These are phyloP conservation scores for Fusarium burgessii DNA, from an alignment of 2,329 filamentous ascomycete genomes.

Conservation along the genomic window DNA sequence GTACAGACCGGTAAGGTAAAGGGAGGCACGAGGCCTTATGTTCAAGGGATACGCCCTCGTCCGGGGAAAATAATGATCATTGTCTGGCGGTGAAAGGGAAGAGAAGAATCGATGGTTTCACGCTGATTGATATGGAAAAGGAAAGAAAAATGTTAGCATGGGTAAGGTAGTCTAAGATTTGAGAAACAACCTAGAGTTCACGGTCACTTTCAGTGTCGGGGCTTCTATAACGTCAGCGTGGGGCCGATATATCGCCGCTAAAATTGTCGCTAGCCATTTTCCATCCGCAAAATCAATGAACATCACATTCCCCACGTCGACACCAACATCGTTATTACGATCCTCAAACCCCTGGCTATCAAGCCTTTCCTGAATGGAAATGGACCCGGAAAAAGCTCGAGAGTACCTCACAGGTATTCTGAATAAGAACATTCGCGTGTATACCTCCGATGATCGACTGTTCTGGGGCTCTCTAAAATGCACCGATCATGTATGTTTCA, in stretches of 20 bases:
- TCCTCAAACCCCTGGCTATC: not conserved
- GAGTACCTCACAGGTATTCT: constrained; percentile 74
- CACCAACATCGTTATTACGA: not conserved
- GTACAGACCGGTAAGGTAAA: not conserved
- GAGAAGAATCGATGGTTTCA: not conserved
- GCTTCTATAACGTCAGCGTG: constrained; percentile 44
- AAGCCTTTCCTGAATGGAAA: constrained; percentile 39
- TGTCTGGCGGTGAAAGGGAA: not conserved
- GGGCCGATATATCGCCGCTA: constrained; percentile 23
- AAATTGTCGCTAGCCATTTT: constrained; percentile 27
- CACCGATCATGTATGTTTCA: constrained; percentile 80
- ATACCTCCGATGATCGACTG: constrained; percentile 84
- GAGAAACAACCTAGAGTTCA: constrained; percentile 4
- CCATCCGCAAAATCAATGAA: constrained; percentile 19
- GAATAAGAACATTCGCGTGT: constrained; percentile 82
- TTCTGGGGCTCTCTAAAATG: constrained; percentile 95
- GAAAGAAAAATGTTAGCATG: not conserved
- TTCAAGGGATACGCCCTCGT: constrained; percentile 42
- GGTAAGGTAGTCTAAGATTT: not conserved
- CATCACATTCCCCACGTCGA: constrained; percentile 12
- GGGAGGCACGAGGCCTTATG: constrained; percentile 16
- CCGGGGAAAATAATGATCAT: constrained; percentile 20
- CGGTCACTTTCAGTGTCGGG: constrained; percentile 3
- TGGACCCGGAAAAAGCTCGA: constrained; percentile 65
- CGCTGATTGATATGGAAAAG: not conserved